These are phyloP conservation scores for Heterobasidion parviporum DNA, from an alignment of 1,284 basidiomycete species.

Conservation along the genomic window DNA sequence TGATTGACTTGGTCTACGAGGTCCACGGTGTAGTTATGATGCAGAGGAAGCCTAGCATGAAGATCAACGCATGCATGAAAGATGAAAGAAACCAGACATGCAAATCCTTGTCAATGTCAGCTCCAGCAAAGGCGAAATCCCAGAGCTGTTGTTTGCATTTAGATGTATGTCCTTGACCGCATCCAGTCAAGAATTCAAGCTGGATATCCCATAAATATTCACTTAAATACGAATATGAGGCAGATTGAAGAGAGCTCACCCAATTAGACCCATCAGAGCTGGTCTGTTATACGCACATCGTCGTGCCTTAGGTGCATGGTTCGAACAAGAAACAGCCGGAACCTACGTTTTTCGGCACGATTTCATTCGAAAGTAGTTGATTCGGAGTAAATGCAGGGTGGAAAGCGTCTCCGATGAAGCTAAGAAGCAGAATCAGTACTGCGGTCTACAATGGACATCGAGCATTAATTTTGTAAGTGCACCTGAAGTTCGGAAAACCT, in stretches of 20 bases:
- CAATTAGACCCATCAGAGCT: conserved; percentile 48
- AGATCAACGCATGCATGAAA: background rate
- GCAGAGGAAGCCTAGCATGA: conserved; percentile 21
- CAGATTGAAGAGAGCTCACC: conserved; percentile 20
- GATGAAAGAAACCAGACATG: conserved; percentile 15
- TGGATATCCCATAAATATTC: conserved; percentile 10
- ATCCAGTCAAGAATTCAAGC: conserved; percentile 46
- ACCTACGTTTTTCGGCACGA: conserved; percentile 37
- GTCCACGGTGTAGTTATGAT: conserved; percentile 37
- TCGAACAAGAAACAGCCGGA: background rate
- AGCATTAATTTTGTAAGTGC: background rate
- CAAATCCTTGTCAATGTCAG: conserved; percentile 40
- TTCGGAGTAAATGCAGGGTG: conserved; percentile 33
- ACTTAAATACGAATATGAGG: background rate
- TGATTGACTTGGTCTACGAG: conserved; percentile 44
- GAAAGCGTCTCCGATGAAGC: conserved; percentile 43
- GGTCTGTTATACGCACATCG: conserved; percentile 24
- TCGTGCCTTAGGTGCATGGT: background rate
- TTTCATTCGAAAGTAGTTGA: conserved; percentile 34
- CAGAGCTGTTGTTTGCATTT: conserved; percentile 41
- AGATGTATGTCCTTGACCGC: conserved; percentile 35
- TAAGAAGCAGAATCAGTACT: conserved; percentile 10
- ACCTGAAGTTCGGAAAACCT: conserved; percentile 43
- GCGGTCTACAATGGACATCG: background rate
- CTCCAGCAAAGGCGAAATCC: conserved; percentile 51